Percentiles rank a stretch among this genome's conserved stretches.
Evolutionary conservation across 2,329 filamentous ascomycete genomes (phyloP).

Genomic region (Claviceps digitariae): DNA sequence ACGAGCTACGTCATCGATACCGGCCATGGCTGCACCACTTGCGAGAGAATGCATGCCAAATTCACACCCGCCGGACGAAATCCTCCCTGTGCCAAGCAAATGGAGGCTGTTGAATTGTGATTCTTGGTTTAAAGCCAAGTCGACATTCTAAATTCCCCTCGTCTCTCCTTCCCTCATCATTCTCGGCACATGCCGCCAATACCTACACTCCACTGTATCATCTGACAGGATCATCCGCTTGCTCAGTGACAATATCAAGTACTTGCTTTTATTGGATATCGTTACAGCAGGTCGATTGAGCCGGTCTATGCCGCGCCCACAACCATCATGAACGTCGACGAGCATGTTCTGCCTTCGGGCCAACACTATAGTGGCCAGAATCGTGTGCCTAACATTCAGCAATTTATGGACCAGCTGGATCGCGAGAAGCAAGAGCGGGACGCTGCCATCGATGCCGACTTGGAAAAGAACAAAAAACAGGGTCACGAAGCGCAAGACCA

Average conservation of each 20-base stretch:
- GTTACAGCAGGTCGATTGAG: too few relatives aligned
- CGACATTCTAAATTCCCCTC: too few relatives aligned
- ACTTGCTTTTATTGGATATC: too few relatives aligned
- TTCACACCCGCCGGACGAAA: not conserved
- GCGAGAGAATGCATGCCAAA: not conserved
- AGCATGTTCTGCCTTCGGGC: conserved; percentile 29
- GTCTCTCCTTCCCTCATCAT: too few relatives aligned
- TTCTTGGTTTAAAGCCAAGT: too few relatives aligned
- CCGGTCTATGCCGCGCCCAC: not conserved
- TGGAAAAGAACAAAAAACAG: conserved; percentile 20
- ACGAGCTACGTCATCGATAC: conserved; percentile 3
- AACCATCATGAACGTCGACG: conserved; percentile 23
- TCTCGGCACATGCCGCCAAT: not conserved
- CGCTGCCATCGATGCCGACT: conserved; percentile 49
- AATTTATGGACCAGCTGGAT: conserved; percentile 71
- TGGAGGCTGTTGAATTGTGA: not conserved
- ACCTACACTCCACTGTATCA: not conserved
- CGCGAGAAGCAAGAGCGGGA: conserved; percentile 66
- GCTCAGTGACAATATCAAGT: not conserved
- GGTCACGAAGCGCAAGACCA: conserved; percentile 29
- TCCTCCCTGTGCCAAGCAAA: not conserved
- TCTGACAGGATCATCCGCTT: not conserved
- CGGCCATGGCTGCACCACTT: not conserved
- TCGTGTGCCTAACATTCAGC: conserved; percentile 73
- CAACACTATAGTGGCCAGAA: conserved; percentile 75